Percentiles rank a stretch among this genome's conserved stretches.
These are phyloP conservation scores for Candida vartiovaarae DNA, from an alignment of 805 yeast species.

Conservation along the genomic window DNA sequence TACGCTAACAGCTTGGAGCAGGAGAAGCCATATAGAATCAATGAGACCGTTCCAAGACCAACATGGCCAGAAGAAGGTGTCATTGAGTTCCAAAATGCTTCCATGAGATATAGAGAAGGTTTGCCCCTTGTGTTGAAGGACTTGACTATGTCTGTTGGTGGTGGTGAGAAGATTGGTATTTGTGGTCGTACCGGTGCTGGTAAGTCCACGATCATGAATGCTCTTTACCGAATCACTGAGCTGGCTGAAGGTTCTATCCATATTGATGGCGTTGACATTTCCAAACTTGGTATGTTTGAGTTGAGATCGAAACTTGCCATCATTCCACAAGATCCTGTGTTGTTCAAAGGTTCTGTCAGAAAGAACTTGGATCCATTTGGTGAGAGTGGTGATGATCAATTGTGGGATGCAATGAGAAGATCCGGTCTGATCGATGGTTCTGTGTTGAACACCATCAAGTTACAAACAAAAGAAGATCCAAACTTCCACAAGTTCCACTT, in stretches of 20 bases:
- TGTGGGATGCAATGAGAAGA: constrained; percentile 67
- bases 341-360: constrained; percentile 74
- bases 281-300: constrained; percentile 56
- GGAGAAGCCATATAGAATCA: constrained; percentile 50
- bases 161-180: constrained; percentile 55
- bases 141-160: constrained; percentile 38
- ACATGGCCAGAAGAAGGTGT: constrained; percentile 64
- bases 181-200: constrained; percentile 72
- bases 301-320: constrained; percentile 67
- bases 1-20: constrained; percentile 59
- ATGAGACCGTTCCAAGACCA: constrained; percentile 38
- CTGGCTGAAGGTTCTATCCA: constrained; percentile 42
- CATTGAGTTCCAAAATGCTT: constrained; percentile 48
- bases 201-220: constrained; percentile 67
- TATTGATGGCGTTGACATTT: constrained; percentile 66
- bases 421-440: constrained; percentile 14
- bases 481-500: constrained; percentile 50
- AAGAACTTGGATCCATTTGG: constrained; percentile 75
- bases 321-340: constrained; percentile 86
- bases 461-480: constrained; percentile 26
- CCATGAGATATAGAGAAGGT: constrained; percentile 54
- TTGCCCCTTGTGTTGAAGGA: constrained; percentile 61
- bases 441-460: constrained; percentile 13
- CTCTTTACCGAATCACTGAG: constrained; percentile 63
- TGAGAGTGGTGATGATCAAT: constrained; percentile 42